Conservation (phyloP, 129 eudicot genomes). For the Flaveria ramosissima region DNA sequence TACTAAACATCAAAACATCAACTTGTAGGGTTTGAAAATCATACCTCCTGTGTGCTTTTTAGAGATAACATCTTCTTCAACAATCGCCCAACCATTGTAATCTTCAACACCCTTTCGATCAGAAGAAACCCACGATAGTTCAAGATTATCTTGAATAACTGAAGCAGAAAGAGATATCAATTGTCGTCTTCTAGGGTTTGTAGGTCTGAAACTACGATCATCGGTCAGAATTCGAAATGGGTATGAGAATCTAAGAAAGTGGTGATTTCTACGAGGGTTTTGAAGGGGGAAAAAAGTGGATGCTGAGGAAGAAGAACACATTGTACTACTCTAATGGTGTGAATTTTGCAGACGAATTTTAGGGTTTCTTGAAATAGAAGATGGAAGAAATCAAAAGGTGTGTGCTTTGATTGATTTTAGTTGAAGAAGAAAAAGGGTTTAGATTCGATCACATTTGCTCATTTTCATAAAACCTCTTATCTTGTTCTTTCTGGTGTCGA, state of each 20-base stretch:
- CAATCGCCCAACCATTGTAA: slow-evolving; percentile 74
- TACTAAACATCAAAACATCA: neutral
- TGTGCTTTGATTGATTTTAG: neutral
- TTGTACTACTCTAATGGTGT: slow-evolving; percentile 14
- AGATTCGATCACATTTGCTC: neutral
- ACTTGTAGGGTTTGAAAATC: slow-evolving; percentile 13
- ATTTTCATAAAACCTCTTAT: slow-evolving; percentile 10
- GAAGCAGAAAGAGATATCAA: slow-evolving; percentile 44
- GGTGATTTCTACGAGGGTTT: slow-evolving; percentile 38
- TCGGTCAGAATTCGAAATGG: slow-evolving; percentile 32
- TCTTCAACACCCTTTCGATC: slow-evolving; percentile 41
- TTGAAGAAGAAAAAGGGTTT: neutral
- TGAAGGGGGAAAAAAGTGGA: slow-evolving; percentile 38
- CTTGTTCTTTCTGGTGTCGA: slow-evolving; percentile 16
- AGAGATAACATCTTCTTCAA: slow-evolving; percentile 36
- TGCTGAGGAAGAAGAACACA: slow-evolving; percentile 50
- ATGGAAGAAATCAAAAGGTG: neutral
- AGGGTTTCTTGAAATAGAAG: neutral
- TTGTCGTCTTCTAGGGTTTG: slow-evolving; percentile 35
- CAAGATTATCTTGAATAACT: slow-evolving; percentile 37
- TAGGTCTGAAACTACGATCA: slow-evolving; percentile 29
- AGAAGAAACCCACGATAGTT: slow-evolving; percentile 51
- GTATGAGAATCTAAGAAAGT: slow-evolving; percentile 17
- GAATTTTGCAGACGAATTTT: neutral
- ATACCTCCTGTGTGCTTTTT: slow-evolving; percentile 40